Base-by-base conservation (phyloP, 257 asterid genomes). In the Henckelia pumila region DNA sequence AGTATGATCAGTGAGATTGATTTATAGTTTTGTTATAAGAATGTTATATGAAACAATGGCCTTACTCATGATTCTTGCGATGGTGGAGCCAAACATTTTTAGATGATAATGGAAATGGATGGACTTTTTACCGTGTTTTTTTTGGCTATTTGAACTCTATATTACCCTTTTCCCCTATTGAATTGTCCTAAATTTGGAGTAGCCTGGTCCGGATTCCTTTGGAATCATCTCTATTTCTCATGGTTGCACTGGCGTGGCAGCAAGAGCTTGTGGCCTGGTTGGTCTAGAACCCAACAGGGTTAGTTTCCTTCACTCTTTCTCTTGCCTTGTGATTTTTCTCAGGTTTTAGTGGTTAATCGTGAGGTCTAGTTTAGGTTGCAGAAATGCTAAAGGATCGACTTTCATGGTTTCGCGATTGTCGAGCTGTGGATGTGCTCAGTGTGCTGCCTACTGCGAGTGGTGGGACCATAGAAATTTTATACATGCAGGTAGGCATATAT, bases 141-240 rank as follows among this genome's bases (percentile, higher is more conserved):
- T 25, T 33, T 52, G 5, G 68, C 33, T 8, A 63, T 9, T 24
- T 40, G 30, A 61, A n/a, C 65, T 32, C 30, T 66, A 66, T 59
- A 40, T 71, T 52, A 21, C 8, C 17, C 22, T 25, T 64, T 55
- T 60, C 28, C 70, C 49, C 7, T 28, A 28, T 28, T 28, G 30
- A 3, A 40, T 33, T 22, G 73, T 73, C 67, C 57, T 56, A 17
- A 25, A 64, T 59, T 67, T 64, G 4, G 82, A 32, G 26, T 73
- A 90, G 99, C 97, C 97, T 93, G 99, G 99, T 93, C 99, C 99
- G 99, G 99, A 93, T 90, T 93, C 99, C 97, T 85, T 90, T 90
- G 99, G 99, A 93, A 93, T 93, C 97, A 80, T 88, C 77, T 90
- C 96, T 82, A 93, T 93, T 79, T 93, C 97, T 83, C 97, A 90